Base-by-base conservation (phyloP, 139 green algal species). In the Yamagishiella unicocca region DNA sequence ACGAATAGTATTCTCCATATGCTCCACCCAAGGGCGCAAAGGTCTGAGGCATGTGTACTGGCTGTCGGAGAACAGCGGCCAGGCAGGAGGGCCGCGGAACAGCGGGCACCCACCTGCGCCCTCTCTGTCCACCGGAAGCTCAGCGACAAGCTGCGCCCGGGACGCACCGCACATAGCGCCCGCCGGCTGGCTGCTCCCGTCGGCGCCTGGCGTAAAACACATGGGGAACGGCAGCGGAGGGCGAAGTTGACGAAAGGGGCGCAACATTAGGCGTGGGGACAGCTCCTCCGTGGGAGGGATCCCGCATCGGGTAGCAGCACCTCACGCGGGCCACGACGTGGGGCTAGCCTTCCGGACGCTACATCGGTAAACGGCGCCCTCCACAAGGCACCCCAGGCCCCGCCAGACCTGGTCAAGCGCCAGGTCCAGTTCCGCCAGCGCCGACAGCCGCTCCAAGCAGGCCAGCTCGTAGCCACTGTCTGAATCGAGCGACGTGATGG, bases 381-480 rank as follows among this genome's bases (percentile, higher is more conserved):
- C n/a, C n/a, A n/a, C n/a, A n/a, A n/a, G n/a, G n/a, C n/a, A n/a
- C n/a, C n/a, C n/a, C n/a, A n/a, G n/a, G n/a, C 50, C 17, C 50
- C 50, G 14, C 25, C 42, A 4, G 25, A 61, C 72, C 72, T 85
- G 40, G 53, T 83, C 77, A 68, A 87, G 42, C 35, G 76, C 81
- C 58, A 88, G 78, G 50, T 86, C 38, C 53, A 88, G 83, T 27
- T 88, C 54, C 54, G 72, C 70, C 71, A 88, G 54, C 45, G 4
- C 4, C 14, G 71, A 38, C 38, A 83, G 54, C 4, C 70, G 83
- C 83, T 82, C 83, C 42, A 88, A 55, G 54, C 53, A 73, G 43
- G 70, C 55, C 55, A 88, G 83, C 55, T 88, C 83, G 68, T 88
- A 88, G 31, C 81, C 81, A 19, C 29, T 66, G 83, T 88, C 83